These are phyloP conservation scores for Ulota crispa DNA, from an alignment of 225 moss, liverwort and hornwort genomes.

Conservation along the genomic window DNA sequence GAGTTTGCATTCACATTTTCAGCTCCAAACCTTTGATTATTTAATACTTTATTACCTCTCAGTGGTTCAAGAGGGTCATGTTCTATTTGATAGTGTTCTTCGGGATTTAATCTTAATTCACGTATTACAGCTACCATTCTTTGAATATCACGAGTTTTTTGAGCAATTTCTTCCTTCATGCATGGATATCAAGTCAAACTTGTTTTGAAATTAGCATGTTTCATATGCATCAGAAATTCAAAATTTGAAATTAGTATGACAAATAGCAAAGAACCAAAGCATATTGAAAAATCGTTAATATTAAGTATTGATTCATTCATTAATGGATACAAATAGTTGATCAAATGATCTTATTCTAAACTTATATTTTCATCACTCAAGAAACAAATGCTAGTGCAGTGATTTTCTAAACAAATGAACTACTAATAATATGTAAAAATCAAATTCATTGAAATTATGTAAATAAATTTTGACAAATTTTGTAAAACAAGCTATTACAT, in stretches of 20 bases:
- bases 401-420: not conserved
- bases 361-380: not conserved
- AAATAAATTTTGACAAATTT: not conserved
- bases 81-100: slow-evolving; percentile 21
- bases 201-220: not conserved
- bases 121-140: slow-evolving; percentile 32
- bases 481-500: not conserved
- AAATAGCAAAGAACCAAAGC: not conserved
- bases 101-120: slow-evolving; percentile 27
- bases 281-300: not conserved
- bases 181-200: not conserved
- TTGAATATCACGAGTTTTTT: slow-evolving; percentile 32
- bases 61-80: not conserved
- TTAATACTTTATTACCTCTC: not conserved
- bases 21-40: not conserved
- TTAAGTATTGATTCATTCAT: accelerated
- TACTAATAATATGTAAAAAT: too few species aligned
- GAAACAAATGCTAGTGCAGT: not conserved
- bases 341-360: not conserved
- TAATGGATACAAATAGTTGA: not conserved
- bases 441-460: too few species aligned
- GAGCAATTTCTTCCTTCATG: slow-evolving; percentile 43
- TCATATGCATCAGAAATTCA: not conserved
- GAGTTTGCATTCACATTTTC: not conserved
- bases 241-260: accelerated